Base-by-base conservation (phyloP, 2,329 filamentous ascomycete genomes). In the Microthyrium microscopicum region DNA sequence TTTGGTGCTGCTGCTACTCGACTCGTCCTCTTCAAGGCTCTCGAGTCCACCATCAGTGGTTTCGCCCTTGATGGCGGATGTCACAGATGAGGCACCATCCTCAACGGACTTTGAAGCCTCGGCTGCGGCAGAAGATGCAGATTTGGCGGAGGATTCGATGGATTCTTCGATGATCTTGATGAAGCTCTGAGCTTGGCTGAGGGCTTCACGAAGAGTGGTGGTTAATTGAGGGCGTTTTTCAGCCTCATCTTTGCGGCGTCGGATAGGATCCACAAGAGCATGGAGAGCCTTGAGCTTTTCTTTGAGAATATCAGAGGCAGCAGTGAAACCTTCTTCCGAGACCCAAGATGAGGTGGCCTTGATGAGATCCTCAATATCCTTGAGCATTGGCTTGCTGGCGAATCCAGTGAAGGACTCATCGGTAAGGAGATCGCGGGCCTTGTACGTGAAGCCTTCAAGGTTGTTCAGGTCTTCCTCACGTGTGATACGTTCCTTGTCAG, bases 361-460 rank as follows among this genome's bases (percentile, higher is more conserved):
- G 25, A 82, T 66, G 47, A 75, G 74, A 39, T 72, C 61, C 44
- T 77, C 68, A 9, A 95, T 65, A n/a, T 59, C 56, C 5, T 64
- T 53, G 29, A 82, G 70, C 48, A 84, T 70, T 15, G 69, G 65
- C 3, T 71, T 60, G 8, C 31, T 35, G n/a, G 36, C 34, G 25
- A 11, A 35, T 12, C 59, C 56, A 5, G 78, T 61, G 51, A 94
- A 95, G 1, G 66, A 64, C 30, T 81, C 73, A 39, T 77, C 76
- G 26, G 82, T 77, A 2, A 94, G 64, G 28, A 92, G 66, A 52
- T 94, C 84, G 18, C 84, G 76, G 19, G 80, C 70, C 47, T 74
- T 77, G 64, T 98, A 98, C 11, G 87, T 93, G 55, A 79, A 95
- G 9, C 70, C 77, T 56, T 98, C 89, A n/a, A 98, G 71, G 42